Conservation (phyloP, 2,329 filamentous ascomycete species). For the Colletotrichum cordylinicola region DNA sequence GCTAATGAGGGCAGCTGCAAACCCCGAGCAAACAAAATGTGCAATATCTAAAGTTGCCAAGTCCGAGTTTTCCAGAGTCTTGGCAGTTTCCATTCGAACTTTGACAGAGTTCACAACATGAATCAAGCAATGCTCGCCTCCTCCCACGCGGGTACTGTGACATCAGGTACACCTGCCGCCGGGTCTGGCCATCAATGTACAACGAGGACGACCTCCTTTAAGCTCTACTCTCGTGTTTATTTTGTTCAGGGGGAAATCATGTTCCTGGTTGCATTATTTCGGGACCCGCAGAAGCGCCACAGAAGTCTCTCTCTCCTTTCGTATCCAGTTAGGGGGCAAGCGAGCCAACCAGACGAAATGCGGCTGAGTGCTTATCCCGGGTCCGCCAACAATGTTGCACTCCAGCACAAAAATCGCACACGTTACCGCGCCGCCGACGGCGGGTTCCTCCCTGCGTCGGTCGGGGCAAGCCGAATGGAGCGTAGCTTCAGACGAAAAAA, state of each 20-base stretch:
- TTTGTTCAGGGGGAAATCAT: background rate
- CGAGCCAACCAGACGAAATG: background rate
- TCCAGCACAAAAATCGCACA: background rate
- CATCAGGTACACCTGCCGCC: background rate
- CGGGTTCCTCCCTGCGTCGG: background rate
- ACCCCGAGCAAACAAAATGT: background rate
- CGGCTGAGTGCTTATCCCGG: background rate
- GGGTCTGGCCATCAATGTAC: background rate
- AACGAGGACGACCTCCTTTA: background rate
- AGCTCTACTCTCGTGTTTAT: background rate
- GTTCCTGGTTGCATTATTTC: background rate
- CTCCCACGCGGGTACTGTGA: background rate
- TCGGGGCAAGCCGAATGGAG: background rate
- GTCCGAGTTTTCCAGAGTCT: background rate
- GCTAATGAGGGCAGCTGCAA: background rate
- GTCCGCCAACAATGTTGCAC: background rate
- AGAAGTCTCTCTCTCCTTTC: background rate
- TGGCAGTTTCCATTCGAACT: background rate
- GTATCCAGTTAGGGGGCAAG: background rate
- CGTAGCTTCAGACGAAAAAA: background rate
- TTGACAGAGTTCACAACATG: background rate
- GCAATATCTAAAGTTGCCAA: background rate
- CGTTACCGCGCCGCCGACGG: background rate
- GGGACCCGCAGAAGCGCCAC: background rate
- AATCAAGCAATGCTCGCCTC: background rate